phyloP scores from a whole-genome alignment of 768 basidiomycete species.

The Agaricus blazei region DNA sequence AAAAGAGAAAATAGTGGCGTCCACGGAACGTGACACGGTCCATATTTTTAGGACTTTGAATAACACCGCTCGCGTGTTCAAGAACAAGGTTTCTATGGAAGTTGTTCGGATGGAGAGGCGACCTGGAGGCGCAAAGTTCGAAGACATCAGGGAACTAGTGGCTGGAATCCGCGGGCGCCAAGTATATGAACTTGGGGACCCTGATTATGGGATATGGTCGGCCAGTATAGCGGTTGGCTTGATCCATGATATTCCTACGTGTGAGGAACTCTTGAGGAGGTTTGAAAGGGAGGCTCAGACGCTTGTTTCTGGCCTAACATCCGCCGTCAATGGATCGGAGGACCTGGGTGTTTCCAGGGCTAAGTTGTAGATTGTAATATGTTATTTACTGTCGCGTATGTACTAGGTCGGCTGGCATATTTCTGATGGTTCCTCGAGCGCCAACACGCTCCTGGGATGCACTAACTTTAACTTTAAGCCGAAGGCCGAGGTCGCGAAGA shows the following conservation, averaged over 20 bases:
- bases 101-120: constrained; percentile 81
- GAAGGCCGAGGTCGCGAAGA: background rate
- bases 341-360: constrained; percentile 20
- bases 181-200: constrained; percentile 82
- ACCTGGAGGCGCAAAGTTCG: constrained; percentile 84
- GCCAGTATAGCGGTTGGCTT: constrained; percentile 62
- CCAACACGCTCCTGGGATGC: background rate
- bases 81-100: constrained; percentile 77
- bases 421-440: background rate
- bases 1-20: constrained; percentile 83
- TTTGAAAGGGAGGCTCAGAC: constrained; percentile 76
- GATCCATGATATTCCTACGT: constrained; percentile 83
- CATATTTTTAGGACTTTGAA: constrained; percentile 88
- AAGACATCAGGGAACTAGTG: constrained; percentile 76
- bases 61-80: constrained; percentile 83
- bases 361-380: constrained; percentile 27
- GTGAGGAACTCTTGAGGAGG: constrained; percentile 59
- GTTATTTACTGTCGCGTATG: too few relatives aligned
- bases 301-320: constrained; percentile 47
- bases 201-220: constrained; percentile 85
- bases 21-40: constrained; percentile 77
- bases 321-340: constrained; percentile 14
- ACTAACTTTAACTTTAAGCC: background rate
- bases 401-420: too few relatives aligned
- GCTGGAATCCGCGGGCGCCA: constrained; percentile 62